These are phyloP conservation scores for Pestalotiopsis sp. DNA, from an alignment of 2,329 filamentous ascomycete species.

Conservation along the genomic window DNA sequence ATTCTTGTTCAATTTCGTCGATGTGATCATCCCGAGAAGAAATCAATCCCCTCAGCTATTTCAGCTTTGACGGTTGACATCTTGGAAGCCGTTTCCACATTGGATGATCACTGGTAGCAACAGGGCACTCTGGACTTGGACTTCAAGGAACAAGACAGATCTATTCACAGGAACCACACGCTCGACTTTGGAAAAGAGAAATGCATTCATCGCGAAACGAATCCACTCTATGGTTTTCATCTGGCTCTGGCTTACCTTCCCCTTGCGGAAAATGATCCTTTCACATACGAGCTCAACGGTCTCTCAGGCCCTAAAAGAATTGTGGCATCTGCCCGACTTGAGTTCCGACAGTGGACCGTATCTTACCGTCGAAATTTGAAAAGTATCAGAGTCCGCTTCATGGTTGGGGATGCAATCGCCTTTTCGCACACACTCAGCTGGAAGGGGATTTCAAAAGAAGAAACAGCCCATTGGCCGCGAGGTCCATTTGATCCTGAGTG, in stretches of 20 bases:
- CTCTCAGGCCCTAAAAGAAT: background rate
- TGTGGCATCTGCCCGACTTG: background rate
- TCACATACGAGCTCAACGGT: background rate
- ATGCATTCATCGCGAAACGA: background rate
- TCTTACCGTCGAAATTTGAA: background rate
- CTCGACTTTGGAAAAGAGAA: too few relatives aligned
- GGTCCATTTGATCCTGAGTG: background rate
- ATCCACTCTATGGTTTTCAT: background rate
- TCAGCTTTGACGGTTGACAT: too few relatives aligned
- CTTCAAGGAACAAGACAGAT: too few relatives aligned
- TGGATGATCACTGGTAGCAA: too few relatives aligned
- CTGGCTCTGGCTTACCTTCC: background rate
- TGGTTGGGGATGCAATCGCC: background rate
- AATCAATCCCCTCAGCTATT: too few relatives aligned
- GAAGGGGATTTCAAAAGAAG: background rate
- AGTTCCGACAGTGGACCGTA: background rate
- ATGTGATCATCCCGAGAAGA: background rate
- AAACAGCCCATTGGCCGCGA: background rate
- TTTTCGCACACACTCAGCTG: background rate
- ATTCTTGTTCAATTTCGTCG: background rate
- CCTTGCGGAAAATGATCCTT: background rate
- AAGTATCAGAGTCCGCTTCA: background rate
- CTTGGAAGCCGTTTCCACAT: too few relatives aligned
- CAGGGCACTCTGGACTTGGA: too few relatives aligned
- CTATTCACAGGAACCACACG: too few relatives aligned